Base-by-base conservation (phyloP, 2,329 filamentous ascomycete genomes). In the Mollisiaceae sp. region DNA sequence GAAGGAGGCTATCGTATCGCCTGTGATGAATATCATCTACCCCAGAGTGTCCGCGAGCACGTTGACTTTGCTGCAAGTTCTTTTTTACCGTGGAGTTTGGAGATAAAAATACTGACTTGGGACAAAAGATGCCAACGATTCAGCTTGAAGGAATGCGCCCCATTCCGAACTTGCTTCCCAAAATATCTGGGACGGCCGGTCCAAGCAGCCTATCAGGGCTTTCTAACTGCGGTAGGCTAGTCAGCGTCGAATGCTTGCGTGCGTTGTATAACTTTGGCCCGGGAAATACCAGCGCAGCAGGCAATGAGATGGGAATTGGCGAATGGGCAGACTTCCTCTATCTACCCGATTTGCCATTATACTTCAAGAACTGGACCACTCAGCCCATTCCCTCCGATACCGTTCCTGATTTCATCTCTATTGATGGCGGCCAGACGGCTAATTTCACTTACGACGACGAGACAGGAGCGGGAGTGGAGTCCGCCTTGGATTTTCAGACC, bases 181-280 rank as follows among this genome's bases (percentile, higher is more conserved):
- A 62, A 27, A 59, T 55, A n/a, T 41, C 35, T 15, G 41, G 43
- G 12, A 15, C 20, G n/a, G 24, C 65, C 20, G 27, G 58, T 12
- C 35, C 62, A 9, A 39, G 32, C 20, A 56, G 66, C 11, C 62
- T 65, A 55, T 61, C 59, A 35, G 66, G 66, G 43, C 54, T 66
- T 39, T 36, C 27, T 20, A 64, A 77, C 63, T 89, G 86, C 72
- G 80, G 83, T 67, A 73, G 75, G n/a, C 79, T 82, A 68, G 85
- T 87, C 68, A 87, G 84, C 0, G 83, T 85, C 0, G 80, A 81
- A 56, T 88, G 86, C 69, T 78, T 86, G 65, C 79, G 79, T 43
- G 81, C 81, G 12, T 73, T 86, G 20, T 86, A 86, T 70, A 70
- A 75, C 1, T 81, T 82, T 62, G 78, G 82, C n/a, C 67, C 77